These are phyloP conservation scores for Didymella sp. DNA, from an alignment of 2,329 filamentous ascomycete genomes.

Conservation along the genomic window DNA sequence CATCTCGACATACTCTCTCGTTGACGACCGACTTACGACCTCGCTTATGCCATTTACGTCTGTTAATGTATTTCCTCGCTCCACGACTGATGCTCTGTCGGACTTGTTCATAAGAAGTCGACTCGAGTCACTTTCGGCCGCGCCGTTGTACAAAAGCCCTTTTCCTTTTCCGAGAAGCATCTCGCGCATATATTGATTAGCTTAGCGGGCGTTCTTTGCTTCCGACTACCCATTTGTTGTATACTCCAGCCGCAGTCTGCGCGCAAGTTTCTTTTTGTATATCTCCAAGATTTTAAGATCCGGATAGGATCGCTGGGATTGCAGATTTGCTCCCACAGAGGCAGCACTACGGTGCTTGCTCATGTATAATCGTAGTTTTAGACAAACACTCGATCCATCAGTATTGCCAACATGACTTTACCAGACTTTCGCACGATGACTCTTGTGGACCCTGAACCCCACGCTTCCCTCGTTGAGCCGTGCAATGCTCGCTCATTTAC, in stretches of 20 bases:
- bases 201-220: conserved; percentile 44
- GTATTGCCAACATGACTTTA: neutral
- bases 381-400: conserved; percentile 5
- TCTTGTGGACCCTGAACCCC: neutral
- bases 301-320: conserved; percentile 8
- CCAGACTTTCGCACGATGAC: neutral
- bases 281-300: conserved; percentile 15
- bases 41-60: conserved; percentile 14
- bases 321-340: conserved; percentile 5
- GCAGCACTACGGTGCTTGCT: conserved; percentile 14
- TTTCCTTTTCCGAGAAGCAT: conserved; percentile 22
- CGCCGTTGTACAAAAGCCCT: conserved; percentile 35
- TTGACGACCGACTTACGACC: conserved; percentile 32
- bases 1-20: conserved; percentile 19
- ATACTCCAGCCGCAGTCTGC: conserved; percentile 17
- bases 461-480: neutral
- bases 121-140: conserved; percentile 30
- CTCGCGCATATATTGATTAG: conserved; percentile 34
- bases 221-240: conserved; percentile 22
- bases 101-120: conserved; percentile 26
- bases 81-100: conserved; percentile 24
- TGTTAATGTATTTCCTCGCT: conserved; percentile 22
- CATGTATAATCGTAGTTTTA: conserved; percentile 17
- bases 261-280: conserved; percentile 11
- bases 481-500: neutral